These are phyloP conservation scores for Eruca vesicaria DNA, from an alignment of 441 rosid species.

Conservation along the genomic window DNA sequence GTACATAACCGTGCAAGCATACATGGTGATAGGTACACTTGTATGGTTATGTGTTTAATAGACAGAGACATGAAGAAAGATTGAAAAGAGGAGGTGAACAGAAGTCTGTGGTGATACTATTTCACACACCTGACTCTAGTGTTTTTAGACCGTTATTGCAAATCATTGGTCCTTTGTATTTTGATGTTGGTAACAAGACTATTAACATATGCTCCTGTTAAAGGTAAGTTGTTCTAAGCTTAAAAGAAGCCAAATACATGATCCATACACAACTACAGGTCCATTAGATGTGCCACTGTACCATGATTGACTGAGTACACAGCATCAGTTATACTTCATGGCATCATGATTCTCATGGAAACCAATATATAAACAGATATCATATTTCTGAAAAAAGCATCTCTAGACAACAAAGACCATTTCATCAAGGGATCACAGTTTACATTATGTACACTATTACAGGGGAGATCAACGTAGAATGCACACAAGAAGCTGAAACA, in stretches of 20 bases:
- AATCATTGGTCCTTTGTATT: constrained; percentile 92
- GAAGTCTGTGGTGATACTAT: constrained; percentile 87
- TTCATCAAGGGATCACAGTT: constrained; percentile 23
- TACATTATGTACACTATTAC: constrained; percentile 21
- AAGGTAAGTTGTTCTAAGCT: constrained; percentile 6
- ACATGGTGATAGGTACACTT: constrained; percentile 50
- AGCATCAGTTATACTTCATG: background rate
- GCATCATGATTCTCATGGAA: background rate
- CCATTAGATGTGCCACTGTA: background rate
- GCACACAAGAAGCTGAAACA: constrained; percentile 10
- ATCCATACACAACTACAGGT: background rate
- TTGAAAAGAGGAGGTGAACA: constrained; percentile 98
- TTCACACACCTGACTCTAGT: constrained; percentile 71
- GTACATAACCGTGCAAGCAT: too few relatives aligned
- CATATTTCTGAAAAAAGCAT: background rate
- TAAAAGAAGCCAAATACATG: too few relatives aligned
- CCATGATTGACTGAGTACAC: background rate
- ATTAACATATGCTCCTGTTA: constrained; percentile 48
- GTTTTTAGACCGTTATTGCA: constrained; percentile 94
- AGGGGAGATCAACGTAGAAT: constrained; percentile 1
- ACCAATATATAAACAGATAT: background rate
- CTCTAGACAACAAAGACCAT: constrained; percentile 5
- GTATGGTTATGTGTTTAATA: constrained; percentile 93
- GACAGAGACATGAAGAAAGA: constrained; percentile 97
- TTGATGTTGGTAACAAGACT: constrained; percentile 80